Base-by-base conservation (phyloP, 768 basidiomycete genomes). In the Roridomyces roridus region DNA sequence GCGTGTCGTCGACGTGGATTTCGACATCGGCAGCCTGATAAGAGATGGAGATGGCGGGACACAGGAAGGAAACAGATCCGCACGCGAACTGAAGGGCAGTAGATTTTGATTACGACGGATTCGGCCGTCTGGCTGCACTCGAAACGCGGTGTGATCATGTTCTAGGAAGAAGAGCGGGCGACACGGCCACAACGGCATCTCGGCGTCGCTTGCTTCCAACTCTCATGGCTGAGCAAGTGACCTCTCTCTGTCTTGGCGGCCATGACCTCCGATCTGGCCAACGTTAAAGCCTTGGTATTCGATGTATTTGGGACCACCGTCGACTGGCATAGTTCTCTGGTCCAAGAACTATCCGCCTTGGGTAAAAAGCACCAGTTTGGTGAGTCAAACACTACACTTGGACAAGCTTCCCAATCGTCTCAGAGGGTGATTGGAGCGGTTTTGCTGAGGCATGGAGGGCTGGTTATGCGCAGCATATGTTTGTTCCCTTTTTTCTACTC, bases 21-120 rank as follows among this genome's bases (percentile, higher is more conserved):
- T 94, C 92, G 28, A 87, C 84, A 61, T 94, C 92, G 37, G 87
- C 83, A 11, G 92, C 90, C 92, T 94, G 70, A 77, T 74, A 65
- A 28, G 43, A 59, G 36, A 57, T 35, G 51, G 24, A 55, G 60
- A 35, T 63, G 54, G 51, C 10, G 15, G 31, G 11, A 59, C 39
- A 45, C 48, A 59, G 31, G 55, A 45, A 39, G 31, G 31, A 28
- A 18, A 26, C 40, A 36, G 40, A 21, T 57, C 65, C 85, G 67
- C 77, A 88, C 86, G 61, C 89, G 84, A 63, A 91, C 77, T 24
- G 89, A 83, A 11, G 89, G 89, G 63, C 89, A 89, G 68, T 90
- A 88, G 20, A 88, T 74, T 3, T 80, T 81, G 44, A 89, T 69
- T 26, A 81, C 70, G 57, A 92, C 74, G n/a, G 81, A 77, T 39